Evolutionary conservation across 2,329 filamentous ascomycete species (phyloP), one percentile per base, ranked within the genome.

Genomic region (Colletotrichum simmondsii): DNA sequence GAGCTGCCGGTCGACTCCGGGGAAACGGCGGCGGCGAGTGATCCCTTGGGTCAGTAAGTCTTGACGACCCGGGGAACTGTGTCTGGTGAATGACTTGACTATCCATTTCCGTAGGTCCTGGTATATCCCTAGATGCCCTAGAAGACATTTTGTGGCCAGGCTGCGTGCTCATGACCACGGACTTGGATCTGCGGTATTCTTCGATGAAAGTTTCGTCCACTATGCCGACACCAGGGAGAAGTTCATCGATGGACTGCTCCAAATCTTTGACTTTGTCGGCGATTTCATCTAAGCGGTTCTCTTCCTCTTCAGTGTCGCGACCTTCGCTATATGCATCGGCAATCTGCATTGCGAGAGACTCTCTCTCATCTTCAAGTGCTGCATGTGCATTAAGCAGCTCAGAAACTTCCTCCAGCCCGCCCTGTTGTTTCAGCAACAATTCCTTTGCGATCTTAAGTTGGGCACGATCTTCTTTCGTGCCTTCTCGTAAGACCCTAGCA

Each of bases 11-110:
- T 56, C 37, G 65, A 52, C 74, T 75, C 49, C 76, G 76, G 53
- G 75, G 72, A n/a, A 75, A 75, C 14, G 77, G 73, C 6, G 74
- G 62, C 24, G 75, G 66, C 42, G 75, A 73, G n/a, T 69, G 71
- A 32, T 72, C 32, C 49, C 54, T 62, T 32, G 67, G 42, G 16
- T 62, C 57, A 42, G 76, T 74, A 54, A 68, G 60, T 68, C 74
- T 71, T 14, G 56, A 63, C 12, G 70, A 69, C 8, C 73, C 74
- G 11, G 83, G 81, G 26, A 87, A 75, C 67, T 89, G 88, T 1
- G 88, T 90, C 76, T 90, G 88, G 24, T 85, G 83, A 24, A 90
- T 84, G 22, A 89, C 82, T 73, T 90, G 86, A 1, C 86, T 85
- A 14, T 81, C 81, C 30, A 79, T 79, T 49, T 82, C 79, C 1